Conservation (phyloP, 2,329 filamentous ascomycete species). For the Myrmaecium sp. region DNA sequence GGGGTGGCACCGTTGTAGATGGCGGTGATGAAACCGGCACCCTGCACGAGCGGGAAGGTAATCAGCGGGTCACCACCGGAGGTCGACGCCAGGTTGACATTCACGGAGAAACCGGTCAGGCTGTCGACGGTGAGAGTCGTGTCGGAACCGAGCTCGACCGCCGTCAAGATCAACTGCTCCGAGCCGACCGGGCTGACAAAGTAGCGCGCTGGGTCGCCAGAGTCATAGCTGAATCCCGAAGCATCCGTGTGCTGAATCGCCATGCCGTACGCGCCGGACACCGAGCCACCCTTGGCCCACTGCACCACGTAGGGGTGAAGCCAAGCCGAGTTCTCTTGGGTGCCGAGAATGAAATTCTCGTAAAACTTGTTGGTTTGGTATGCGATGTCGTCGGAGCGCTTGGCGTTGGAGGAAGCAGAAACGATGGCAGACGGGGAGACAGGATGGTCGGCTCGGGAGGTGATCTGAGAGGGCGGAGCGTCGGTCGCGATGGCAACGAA, state of each 20-base stretch:
- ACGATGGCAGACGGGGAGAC: conserved; percentile 22
- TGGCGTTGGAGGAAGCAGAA: no score
- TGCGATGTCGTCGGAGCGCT: conserved; percentile 28
- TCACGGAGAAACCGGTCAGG: conserved; percentile 39
- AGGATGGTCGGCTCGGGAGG: conserved; percentile 21
- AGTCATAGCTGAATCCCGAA: conserved; percentile 32
- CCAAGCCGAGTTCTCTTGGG: conserved; percentile 51
- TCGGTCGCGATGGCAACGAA: conserved; percentile 25
- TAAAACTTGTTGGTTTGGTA: conserved; percentile 56
- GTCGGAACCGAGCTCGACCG: conserved; percentile 48
- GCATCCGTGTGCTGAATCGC: conserved; percentile 62
- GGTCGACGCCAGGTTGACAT: conserved; percentile 49
- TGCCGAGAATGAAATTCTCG: conserved; percentile 62
- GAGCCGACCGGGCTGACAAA: conserved; percentile 75
- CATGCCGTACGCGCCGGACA: conserved; percentile 58
- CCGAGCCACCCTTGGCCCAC: conserved; percentile 27
- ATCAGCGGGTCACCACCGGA: conserved; percentile 40
- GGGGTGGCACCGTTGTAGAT: conserved; percentile 57
- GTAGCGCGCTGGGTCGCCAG: conserved; percentile 37
- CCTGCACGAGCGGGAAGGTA: conserved; percentile 70
- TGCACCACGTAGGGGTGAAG: conserved; percentile 44
- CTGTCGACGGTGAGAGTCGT: conserved; percentile 40
- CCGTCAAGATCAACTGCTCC: conserved; percentile 67
- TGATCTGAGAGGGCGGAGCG: conserved; percentile 22
- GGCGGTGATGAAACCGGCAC: conserved; percentile 74